These are phyloP conservation scores for Rhinocladiella similis DNA, from an alignment of 2,329 filamentous ascomycete species.

Conservation along the genomic window DNA sequence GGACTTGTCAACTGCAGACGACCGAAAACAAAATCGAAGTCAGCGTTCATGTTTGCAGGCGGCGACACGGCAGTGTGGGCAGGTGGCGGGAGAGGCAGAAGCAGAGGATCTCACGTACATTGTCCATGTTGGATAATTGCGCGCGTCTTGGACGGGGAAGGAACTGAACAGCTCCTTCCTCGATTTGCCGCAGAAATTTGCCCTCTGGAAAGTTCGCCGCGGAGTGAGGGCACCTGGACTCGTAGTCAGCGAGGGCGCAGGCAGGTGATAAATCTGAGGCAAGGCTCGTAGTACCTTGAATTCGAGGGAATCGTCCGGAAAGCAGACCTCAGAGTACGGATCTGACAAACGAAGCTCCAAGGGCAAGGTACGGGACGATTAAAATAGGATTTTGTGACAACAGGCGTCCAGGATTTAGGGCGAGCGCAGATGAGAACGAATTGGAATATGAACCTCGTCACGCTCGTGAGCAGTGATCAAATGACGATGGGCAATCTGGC, in stretches of 20 bases:
- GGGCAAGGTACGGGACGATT: not conserved
- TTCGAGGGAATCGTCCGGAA: not conserved
- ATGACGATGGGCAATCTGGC: not conserved
- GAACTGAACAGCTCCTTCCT: conserved; percentile 17
- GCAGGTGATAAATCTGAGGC: no score
- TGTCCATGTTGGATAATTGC: conserved; percentile 41
- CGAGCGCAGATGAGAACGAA: not conserved
- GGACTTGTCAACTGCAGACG: conserved; percentile 53
- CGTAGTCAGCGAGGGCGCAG: conserved; percentile 2
- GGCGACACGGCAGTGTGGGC: conserved; percentile 2
- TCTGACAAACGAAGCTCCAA: not conserved
- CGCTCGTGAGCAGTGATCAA: not conserved
- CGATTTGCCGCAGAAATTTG: conserved; percentile 13
- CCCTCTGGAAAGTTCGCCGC: conserved; percentile 2
- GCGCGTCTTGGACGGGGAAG: conserved; percentile 1
- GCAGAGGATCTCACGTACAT: conserved; percentile 37
- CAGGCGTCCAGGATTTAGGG: not conserved
- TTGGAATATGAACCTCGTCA: not conserved
- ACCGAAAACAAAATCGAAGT: conserved; percentile 30
- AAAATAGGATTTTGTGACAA: not conserved
- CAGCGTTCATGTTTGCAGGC: conserved; percentile 27
- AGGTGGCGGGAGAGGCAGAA: conserved; percentile 6
- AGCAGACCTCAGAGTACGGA: not conserved
- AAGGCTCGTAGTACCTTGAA: not conserved
- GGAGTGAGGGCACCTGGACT: not conserved